Evolutionary conservation across 2,329 filamentous ascomycete genomes (phyloP), one percentile per base, ranked within the genome.

Genomic region (Aphanocladium album): DNA sequence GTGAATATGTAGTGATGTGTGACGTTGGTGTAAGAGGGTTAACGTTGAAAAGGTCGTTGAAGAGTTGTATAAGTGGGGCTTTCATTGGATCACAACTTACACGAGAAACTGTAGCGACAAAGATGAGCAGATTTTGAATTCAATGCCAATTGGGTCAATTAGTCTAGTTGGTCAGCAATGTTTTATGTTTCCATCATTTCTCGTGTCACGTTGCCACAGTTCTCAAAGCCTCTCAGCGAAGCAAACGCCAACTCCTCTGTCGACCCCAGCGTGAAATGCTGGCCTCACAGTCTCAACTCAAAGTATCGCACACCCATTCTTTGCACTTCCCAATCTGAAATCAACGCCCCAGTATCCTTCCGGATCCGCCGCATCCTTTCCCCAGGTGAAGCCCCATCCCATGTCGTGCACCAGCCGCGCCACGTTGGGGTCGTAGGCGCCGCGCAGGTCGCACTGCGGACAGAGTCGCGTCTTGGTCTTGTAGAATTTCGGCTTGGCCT

Each of bases 381-480:
- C 82, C 73, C 79, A 77, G 47, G 79, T 79, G 47, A 81, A 64
- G 21, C 79, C 79, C 59, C 74, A 72, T 23, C 72, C 72, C 66
- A 80, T 74, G 30, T 70, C 65, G 49, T 74, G 65, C 50, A 85
- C 74, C 73, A 82, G 76, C 50, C 80, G 74, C 23, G 78, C 66
- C 56, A 67, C 63, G 67, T 84, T 82, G 46, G 71, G 71, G 65
- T 85, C 80, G 64, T 83, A 84, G 8, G 57, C 49, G 4, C 72
- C 73, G 9, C 63, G 60, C n/a, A 76, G 65, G 8, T 71, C 71
- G 61, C 80, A 81, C 21, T 68, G 68, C 39, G 76, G 80, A 63
- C 78, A 81, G 39, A 71, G 70, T 52, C 75, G 71, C 64, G 64
- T 71, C 62, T 59, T 68, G 50, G 72, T 80, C 55, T 64, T 66